Evolutionary conservation across 2,329 filamentous ascomycete species (phyloP).

Genomic region (Fonsecaea pedrosoi): DNA sequence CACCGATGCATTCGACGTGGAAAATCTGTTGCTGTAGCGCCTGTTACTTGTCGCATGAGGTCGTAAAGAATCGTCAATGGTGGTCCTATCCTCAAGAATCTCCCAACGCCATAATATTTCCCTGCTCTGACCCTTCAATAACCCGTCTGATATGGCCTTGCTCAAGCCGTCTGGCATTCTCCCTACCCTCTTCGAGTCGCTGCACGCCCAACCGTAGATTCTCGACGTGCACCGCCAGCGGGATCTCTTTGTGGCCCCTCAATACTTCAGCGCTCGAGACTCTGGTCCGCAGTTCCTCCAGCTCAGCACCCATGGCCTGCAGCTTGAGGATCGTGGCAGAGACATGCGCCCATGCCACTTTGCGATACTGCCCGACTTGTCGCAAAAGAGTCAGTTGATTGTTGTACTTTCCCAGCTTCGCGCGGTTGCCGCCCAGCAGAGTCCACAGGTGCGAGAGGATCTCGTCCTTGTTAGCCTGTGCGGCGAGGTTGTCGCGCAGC

Average conservation of each 20-base stretch:
- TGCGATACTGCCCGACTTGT: conserved; percentile 71
- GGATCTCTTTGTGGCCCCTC: conserved; percentile 55
- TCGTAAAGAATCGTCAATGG: background rate
- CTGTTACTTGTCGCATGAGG: background rate
- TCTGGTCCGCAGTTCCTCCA: conserved; percentile 74
- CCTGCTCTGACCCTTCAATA: conserved; percentile 48
- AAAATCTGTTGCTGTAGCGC: background rate
- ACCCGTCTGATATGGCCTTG: conserved; percentile 63
- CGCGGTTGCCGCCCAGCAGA: conserved; percentile 72
- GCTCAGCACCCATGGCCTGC: conserved; percentile 71
- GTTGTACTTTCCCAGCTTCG: conserved; percentile 66
- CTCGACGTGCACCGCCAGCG: conserved; percentile 76
- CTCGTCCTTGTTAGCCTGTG: conserved; percentile 67
- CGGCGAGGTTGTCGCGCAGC: conserved; percentile 66
- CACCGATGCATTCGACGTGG: background rate
- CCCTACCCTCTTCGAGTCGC: conserved; percentile 69
- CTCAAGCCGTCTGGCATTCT: conserved; percentile 65
- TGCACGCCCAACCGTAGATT: conserved; percentile 76
- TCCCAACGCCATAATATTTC: conserved; percentile 16
- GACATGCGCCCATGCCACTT: conserved; percentile 72
- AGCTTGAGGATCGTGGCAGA: conserved; percentile 73
- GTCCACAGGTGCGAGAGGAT: conserved; percentile 76
- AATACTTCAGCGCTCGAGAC: conserved; percentile 64
- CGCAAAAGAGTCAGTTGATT: conserved; percentile 69
- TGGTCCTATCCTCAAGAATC: background rate